A percentile compares a stretch with the other conserved stretches of the same genome.
phyloP scores from a whole-genome alignment of 2,329 filamentous ascomycete species.

The Phyllosticta citribraziliensis region DNA sequence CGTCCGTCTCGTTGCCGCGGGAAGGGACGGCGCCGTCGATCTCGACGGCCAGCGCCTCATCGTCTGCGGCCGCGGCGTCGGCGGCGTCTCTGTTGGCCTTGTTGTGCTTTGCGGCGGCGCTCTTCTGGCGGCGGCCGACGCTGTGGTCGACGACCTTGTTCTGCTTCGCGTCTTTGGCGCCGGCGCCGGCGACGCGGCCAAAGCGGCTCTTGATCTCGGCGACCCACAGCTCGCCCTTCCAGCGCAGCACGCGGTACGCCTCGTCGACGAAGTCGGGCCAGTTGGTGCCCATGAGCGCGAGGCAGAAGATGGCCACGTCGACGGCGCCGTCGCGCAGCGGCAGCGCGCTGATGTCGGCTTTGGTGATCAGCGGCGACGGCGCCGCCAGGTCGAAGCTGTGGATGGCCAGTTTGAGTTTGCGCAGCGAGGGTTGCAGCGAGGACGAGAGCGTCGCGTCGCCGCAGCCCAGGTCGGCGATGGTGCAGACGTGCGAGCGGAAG shows the following conservation, averaged over 20 bases:
- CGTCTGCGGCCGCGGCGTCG: conserved; percentile 39
- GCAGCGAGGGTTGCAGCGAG: conserved; percentile 52
- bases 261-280: conserved; percentile 97
- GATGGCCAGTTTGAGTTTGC: conserved; percentile 62
- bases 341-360: conserved; percentile 78
- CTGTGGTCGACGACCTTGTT: conserved; percentile 53
- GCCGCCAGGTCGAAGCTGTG: conserved; percentile 81
- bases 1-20: conserved; percentile 60
- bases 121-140: conserved; percentile 53
- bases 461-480: conserved; percentile 85
- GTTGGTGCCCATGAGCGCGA: conserved; percentile 97
- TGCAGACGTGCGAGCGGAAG: conserved; percentile 58
- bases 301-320: conserved; percentile 87
- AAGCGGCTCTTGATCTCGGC: conserved; percentile 96
- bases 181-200: conserved; percentile 42
- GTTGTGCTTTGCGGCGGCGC: conserved; percentile 20
- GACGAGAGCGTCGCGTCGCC: conserved; percentile 78
- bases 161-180: conserved; percentile 23
- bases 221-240: conserved; percentile 94
- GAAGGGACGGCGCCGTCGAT: conserved; percentile 50
- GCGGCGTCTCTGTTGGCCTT: conserved; percentile 38
- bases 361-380: conserved; percentile 65
- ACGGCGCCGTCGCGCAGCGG: conserved; percentile 63
- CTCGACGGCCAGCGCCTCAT: conserved; percentile 50
- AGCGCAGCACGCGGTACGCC: conserved; percentile 80